phyloP scores from a whole-genome alignment of 2,329 filamentous ascomycete species.

The Dactylellina parvicollis region DNA sequence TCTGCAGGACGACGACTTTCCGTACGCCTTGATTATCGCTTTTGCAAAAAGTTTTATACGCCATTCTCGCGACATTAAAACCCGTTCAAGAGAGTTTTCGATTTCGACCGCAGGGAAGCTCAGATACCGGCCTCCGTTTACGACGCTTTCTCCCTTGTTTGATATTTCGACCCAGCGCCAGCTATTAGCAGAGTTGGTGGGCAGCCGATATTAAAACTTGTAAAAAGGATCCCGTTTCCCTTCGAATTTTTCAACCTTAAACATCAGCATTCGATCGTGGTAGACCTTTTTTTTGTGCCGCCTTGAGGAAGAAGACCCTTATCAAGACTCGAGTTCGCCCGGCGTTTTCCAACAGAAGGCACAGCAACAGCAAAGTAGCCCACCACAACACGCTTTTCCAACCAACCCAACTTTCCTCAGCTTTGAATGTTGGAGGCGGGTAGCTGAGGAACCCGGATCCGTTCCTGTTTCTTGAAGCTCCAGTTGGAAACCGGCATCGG shows the following conservation, averaged over 20 bases:
- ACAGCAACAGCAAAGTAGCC: background rate
- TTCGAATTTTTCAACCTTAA: conserved; percentile 33
- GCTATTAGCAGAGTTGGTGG: conserved; percentile 27
- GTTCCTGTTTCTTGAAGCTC: conserved; percentile 15
- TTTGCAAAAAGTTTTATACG: conserved; percentile 43
- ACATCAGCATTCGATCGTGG: conserved; percentile 10
- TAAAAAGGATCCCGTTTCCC: conserved; percentile 39
- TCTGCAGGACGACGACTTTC: conserved; percentile 35
- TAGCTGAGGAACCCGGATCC: conserved; percentile 27
- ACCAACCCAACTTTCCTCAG: background rate
- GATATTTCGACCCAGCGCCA: conserved; percentile 46
- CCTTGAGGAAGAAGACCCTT: conserved; percentile 4
- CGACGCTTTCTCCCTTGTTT: conserved; percentile 43
- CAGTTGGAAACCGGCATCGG: conserved; percentile 19
- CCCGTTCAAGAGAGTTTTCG: conserved; percentile 35
- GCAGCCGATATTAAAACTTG: conserved; percentile 43
- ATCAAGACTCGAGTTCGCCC: conserved; percentile 10
- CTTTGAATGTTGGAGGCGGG: conserved; percentile 10
- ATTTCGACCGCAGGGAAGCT: conserved; percentile 37
- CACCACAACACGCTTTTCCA: conserved; percentile 42
- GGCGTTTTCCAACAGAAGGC: background rate
- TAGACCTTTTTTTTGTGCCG: conserved; percentile 2
- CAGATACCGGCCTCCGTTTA: conserved; percentile 28
- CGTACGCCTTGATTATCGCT: conserved; percentile 2
- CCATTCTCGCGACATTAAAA: conserved; percentile 53